A percentile compares a stretch with the other conserved stretches of the same genome.
Conservation (phyloP, 2,329 filamentous ascomycete genomes). For the Aspergillus terreus region DNA sequence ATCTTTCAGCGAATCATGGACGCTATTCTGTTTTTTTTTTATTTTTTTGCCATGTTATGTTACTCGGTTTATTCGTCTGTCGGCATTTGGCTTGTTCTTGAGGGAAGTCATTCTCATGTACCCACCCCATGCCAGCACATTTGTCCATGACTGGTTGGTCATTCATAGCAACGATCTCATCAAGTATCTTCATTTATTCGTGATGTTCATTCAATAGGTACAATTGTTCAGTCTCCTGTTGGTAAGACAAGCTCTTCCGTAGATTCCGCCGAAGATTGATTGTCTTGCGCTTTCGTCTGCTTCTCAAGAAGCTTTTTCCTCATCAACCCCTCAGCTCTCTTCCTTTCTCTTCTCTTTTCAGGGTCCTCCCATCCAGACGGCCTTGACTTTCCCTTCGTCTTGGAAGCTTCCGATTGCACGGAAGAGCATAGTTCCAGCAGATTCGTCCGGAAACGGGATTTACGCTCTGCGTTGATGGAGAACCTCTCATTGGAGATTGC, state of each 20-base stretch:
- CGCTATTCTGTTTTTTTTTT: too few species aligned
- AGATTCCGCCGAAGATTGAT: neutral
- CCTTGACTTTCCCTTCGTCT: conserved; percentile 18
- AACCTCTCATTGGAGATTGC: conserved; percentile 65
- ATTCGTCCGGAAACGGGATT: conserved; percentile 33
- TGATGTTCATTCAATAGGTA: neutral
- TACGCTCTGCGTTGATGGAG: conserved; percentile 36
- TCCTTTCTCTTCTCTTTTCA: conserved; percentile 35
- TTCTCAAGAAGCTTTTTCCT: conserved; percentile 26
- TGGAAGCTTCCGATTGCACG: neutral
- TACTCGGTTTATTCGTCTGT: too few species aligned
- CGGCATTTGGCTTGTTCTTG: too few species aligned
- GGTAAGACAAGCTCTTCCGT: neutral
- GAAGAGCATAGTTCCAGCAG: conserved; percentile 24
- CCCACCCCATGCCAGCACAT: too few species aligned
- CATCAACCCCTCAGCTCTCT: conserved; percentile 38
- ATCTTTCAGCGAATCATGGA: too few species aligned
- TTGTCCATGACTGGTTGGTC: too few species aligned
- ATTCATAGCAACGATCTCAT: neutral
- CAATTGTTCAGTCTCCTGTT: neutral
- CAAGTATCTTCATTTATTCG: neutral
- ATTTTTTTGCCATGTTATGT: too few species aligned
- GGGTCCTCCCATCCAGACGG: conserved; percentile 36
- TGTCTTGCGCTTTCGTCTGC: conserved; percentile 7
- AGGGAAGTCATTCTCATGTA: too few species aligned